Conservation (phyloP, 352 stramenopile species). For the Globisporangium alternatum region DNA sequence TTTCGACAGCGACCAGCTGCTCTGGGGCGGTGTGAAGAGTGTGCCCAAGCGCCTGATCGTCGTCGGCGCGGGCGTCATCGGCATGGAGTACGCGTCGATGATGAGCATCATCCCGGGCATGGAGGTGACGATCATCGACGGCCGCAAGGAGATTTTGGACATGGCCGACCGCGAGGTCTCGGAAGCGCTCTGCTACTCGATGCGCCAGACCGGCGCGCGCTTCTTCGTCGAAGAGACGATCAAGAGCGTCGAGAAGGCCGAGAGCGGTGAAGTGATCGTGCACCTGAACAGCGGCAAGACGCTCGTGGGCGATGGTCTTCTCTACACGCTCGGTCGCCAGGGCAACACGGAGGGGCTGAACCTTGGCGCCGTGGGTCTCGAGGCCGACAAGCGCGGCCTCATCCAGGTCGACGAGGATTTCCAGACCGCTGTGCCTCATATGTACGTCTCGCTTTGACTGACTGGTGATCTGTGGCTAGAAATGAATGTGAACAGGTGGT, state of each 20-base stretch:
- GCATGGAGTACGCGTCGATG: conserved; percentile 92
- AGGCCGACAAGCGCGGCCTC: conserved; percentile 77
- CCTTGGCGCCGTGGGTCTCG: conserved; percentile 72
- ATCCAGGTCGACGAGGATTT: conserved; percentile 89
- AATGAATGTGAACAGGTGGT: not conserved
- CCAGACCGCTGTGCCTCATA: conserved; percentile 81
- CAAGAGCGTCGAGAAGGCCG: conserved; percentile 63
- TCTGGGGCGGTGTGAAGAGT: conserved; percentile 73
- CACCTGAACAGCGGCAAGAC: conserved; percentile 84
- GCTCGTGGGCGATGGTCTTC: conserved; percentile 76
- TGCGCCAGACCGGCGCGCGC: conserved; percentile 84
- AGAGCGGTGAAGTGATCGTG: conserved; percentile 67
- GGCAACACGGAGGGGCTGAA: conserved; percentile 86
- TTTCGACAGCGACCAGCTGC: conserved; percentile 83
- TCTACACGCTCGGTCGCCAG: conserved; percentile 88
- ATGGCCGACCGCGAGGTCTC: conserved; percentile 89
- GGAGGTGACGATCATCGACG: conserved; percentile 88
- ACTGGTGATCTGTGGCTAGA: not conserved
- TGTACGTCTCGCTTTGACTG: conserved; percentile 43
- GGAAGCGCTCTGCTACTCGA: conserved; percentile 84
- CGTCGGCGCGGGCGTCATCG: conserved; percentile 84
- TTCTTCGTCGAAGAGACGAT: conserved; percentile 84
- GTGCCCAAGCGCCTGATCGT: conserved; percentile 80
- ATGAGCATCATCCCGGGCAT: conserved; percentile 89
- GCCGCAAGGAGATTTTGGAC: conserved; percentile 81